Base-by-base conservation (phyloP, 148 eudicot species). In the Arbutus unedo region DNA sequence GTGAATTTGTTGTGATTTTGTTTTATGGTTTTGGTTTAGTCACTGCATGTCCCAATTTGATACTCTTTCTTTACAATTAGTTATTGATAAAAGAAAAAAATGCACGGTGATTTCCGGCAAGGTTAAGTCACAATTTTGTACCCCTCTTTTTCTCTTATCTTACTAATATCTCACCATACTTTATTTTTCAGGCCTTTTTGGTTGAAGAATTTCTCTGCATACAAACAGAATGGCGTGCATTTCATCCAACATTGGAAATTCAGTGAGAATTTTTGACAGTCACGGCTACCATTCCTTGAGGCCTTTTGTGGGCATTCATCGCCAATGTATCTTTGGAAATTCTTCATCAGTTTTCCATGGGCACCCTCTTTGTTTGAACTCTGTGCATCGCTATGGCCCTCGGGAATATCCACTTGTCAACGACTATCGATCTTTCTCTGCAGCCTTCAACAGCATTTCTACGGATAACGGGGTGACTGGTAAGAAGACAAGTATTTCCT, bases 221-320 rank as follows among this genome's bases (percentile, higher is more conserved):
- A 31, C 77, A 55, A 60, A 31, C 8, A 53, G 51, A 10, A 87
- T 87, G 89, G 86, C 86, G 55, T 82, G 85, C 77, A 71, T 83
- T 56, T 87, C 87, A 10, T 56, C 71, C 38, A 76, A 70, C 73
- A 23, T 85, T 38, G 85, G 85, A 75, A 74, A 81, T 75, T 67
- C 88, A 54, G 57, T 73, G 38, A 67, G 76, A 31, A 14, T 74
- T 9, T 23, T 64, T 57, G 60, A 43, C 18, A 48, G 72, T 64
- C 72, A 74, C 68, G 41, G n/a, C 48, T 72, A 48, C 53, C 60
- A 53, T 25, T 72, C 80, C 41, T 57, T 47, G 54, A 80, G 23
- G 70, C 44, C 18, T 47, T 72, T 81, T 49, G 43, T 15, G 47
- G 47, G 62, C 44, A 3, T 81, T 81, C 83, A 41, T 11, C 44